A percentile compares a stretch with the other conserved stretches of the same genome.
Evolutionary conservation across 2,329 filamentous ascomycete species (phyloP).

Genomic region (Emergomyces africanus): DNA sequence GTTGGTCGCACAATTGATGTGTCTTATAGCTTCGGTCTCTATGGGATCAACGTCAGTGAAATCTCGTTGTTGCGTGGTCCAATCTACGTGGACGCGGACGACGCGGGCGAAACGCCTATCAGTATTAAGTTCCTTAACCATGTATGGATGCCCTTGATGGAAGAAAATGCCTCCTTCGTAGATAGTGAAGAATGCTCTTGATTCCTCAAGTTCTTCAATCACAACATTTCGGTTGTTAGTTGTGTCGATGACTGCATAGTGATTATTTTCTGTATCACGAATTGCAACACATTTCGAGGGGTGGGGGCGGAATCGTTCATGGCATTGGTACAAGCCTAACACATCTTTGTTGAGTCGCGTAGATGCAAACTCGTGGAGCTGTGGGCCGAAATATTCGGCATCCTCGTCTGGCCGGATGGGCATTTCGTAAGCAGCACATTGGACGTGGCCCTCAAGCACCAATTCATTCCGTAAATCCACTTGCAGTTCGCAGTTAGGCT

Average conservation of each 20-base stretch:
- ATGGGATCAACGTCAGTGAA: conserved; percentile 89
- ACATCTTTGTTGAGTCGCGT: conserved; percentile 63
- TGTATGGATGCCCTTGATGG: conserved; percentile 86
- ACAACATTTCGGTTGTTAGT: conserved; percentile 68
- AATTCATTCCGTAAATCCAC: conserved; percentile 89
- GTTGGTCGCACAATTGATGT: conserved; percentile 45
- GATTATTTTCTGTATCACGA: conserved; percentile 77
- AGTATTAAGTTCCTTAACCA: conserved; percentile 78
- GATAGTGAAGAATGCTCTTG: conserved; percentile 85
- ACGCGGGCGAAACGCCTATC: conserved; percentile 76
- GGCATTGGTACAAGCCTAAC: conserved; percentile 78
- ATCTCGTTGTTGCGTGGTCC: conserved; percentile 87
- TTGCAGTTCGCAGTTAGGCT: conserved; percentile 77
- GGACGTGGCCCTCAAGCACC: conserved; percentile 82
- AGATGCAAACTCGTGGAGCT: conserved; percentile 56
- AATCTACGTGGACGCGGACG: conserved; percentile 79
- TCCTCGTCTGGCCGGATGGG: conserved; percentile 73
- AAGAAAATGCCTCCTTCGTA: conserved; percentile 97
- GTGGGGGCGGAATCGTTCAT: conserved; percentile 72
- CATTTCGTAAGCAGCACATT: conserved; percentile 93
- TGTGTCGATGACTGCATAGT: conserved; percentile 86
- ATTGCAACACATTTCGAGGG: conserved; percentile 78
- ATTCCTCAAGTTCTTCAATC: conserved; percentile 83
- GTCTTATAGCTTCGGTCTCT: conserved; percentile 77
- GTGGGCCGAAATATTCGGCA: conserved; percentile 61